Evolutionary conservation across 306 rosid species (phyloP).

Genomic region (Castanopsis chinensis): DNA sequence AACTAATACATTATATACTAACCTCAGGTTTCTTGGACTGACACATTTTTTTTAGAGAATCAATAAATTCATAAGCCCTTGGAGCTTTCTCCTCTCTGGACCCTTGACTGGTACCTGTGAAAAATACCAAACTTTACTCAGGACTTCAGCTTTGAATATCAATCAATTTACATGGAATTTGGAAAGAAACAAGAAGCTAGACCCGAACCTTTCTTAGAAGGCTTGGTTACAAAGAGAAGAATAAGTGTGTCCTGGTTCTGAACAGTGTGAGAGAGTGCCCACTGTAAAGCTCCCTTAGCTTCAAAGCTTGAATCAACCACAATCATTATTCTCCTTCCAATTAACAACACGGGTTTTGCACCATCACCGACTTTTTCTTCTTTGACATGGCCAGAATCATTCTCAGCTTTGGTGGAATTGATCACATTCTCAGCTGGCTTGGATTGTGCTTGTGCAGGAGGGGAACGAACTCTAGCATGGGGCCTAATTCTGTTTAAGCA

Average conservation of each 20-base stretch:
- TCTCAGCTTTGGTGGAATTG: slow-evolving; percentile 22
- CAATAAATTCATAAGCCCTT: slow-evolving; percentile 57
- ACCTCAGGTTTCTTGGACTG: slow-evolving; percentile 80
- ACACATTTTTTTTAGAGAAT: slow-evolving; percentile 63
- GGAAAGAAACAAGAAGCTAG: background rate
- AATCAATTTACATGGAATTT: background rate
- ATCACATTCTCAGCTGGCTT: slow-evolving; percentile 26
- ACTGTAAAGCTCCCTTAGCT: slow-evolving; percentile 81
- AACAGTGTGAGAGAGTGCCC: slow-evolving; percentile 88
- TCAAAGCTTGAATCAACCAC: slow-evolving; percentile 90
- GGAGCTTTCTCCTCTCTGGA: slow-evolving; percentile 53
- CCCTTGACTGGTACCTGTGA: slow-evolving; percentile 45
- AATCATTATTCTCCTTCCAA: slow-evolving; percentile 76
- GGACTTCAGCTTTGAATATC: background rate
- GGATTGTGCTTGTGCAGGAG: slow-evolving; percentile 54
- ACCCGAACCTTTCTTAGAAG: slow-evolving; percentile 61
- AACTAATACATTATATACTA: slow-evolving; percentile 8
- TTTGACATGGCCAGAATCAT: slow-evolving; percentile 7
- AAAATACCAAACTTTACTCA: background rate
- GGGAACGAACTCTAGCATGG: slow-evolving; percentile 75
- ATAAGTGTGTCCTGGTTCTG: slow-evolving; percentile 70
- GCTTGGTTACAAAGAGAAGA: slow-evolving; percentile 72
- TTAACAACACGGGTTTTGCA: slow-evolving; percentile 34
- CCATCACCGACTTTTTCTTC: slow-evolving; percentile 37
- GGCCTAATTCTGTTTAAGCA: slow-evolving; percentile 89